phyloP scores from a whole-genome alignment of 164 flowering plant species.

The Aristolochia contorta region DNA sequence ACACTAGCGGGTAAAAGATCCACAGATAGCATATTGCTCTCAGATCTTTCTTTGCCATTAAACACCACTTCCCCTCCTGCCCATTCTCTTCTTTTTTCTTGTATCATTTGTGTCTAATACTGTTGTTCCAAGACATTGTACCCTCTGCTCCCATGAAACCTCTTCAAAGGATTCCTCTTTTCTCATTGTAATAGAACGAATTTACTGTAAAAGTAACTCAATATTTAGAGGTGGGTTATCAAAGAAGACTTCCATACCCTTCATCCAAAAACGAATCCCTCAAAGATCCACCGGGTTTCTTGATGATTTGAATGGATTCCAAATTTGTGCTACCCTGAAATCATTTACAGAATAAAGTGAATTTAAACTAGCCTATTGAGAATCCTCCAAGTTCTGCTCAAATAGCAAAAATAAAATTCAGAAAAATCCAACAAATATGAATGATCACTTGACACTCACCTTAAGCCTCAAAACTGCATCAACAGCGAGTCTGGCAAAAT shows the following conservation, averaged over 20 bases:
- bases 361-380: not conserved
- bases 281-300: constrained; percentile 96
- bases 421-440: not conserved
- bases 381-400: not conserved
- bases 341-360: not conserved
- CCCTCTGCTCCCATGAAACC: too few species aligned
- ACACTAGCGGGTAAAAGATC: too few species aligned
- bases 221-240: constrained; percentile 9
- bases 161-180: too few species aligned
- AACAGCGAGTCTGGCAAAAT: constrained; percentile 92
- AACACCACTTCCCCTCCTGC: too few species aligned
- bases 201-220: too few species aligned
- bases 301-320: constrained; percentile 92
- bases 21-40: too few species aligned
- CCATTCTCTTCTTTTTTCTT: too few species aligned
- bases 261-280: constrained; percentile 93
- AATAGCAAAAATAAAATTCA: not conserved
- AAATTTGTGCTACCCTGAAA: constrained; percentile 92
- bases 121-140: too few species aligned
- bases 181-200: not conserved
- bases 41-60: too few species aligned
- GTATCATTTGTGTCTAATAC: too few species aligned
- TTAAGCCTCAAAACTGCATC: constrained; percentile 97
- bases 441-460: constrained; percentile 25
- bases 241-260: constrained; percentile 43